Percentiles rank a stretch among this genome's conserved stretches.
Evolutionary conservation across 805 yeast species (phyloP).

Genomic region (Scheffersomyces coipomensis): DNA sequence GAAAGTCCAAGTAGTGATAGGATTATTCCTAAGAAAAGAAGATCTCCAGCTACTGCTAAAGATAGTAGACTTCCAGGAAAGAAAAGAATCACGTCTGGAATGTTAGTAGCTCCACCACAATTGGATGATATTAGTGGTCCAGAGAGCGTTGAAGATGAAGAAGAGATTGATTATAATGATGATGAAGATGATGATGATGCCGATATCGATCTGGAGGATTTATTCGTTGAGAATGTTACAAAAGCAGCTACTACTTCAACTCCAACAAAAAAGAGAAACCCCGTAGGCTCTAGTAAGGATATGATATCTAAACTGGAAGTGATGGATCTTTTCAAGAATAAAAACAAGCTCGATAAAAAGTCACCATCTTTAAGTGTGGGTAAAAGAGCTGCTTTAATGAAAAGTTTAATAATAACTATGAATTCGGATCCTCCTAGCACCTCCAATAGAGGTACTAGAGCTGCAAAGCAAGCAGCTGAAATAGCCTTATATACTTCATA

Average conservation of each 20-base stretch:
- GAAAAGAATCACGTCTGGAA: slow-evolving; percentile 40
- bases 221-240: too few species aligned
- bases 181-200: slow-evolving; percentile 3
- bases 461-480: slow-evolving; percentile 4
- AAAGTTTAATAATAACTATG: slow-evolving; percentile 21
- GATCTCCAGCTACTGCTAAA: neutral
- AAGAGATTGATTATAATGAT: neutral
- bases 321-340: slow-evolving; percentile 17
- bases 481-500: neutral
- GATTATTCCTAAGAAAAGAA: slow-evolving; percentile 28
- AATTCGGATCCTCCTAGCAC: slow-evolving; percentile 12
- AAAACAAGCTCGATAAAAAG: slow-evolving; percentile 1
- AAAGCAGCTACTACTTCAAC: neutral
- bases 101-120: slow-evolving; percentile 34
- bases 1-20: slow-evolving; percentile 4
- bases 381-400: slow-evolving; percentile 9
- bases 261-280: slow-evolving; percentile 4
- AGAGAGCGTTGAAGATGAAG: slow-evolving; percentile 1
- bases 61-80: slow-evolving; percentile 7
- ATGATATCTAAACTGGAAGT: slow-evolving; percentile 13
- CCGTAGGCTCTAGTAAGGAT: too few species aligned
- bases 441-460: slow-evolving; percentile 8
- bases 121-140: slow-evolving; percentile 17
- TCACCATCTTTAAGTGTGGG: neutral
- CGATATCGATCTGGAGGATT: neutral